Percentiles rank a stretch among this genome's conserved stretches.
phyloP scores from a whole-genome alignment of 768 basidiomycete genomes.

The Hericium rajendrae region DNA sequence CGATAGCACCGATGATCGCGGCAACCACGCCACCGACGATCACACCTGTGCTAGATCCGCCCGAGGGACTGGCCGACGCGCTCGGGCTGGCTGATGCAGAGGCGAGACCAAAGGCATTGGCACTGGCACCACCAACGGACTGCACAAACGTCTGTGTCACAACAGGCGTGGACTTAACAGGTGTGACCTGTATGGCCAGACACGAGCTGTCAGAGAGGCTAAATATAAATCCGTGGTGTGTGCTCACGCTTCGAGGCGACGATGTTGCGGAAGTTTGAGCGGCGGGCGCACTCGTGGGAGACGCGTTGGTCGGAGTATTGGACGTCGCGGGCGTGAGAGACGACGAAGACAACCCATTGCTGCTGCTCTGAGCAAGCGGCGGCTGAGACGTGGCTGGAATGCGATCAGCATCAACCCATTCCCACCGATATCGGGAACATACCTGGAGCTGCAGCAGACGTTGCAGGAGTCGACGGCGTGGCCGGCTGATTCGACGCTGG shows the following conservation, averaged over 20 bases:
- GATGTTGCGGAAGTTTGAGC: neutral
- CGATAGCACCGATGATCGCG: constrained; percentile 23
- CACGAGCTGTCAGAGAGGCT: neutral
- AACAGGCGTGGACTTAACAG: neutral
- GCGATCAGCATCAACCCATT: neutral
- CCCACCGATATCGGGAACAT: neutral
- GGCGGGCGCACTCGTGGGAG: neutral
- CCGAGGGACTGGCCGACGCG: neutral
- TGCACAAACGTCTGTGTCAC: constrained; percentile 2
- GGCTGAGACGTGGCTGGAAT: neutral
- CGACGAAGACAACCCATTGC: neutral
- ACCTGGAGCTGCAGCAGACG: neutral
- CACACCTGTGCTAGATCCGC: constrained; percentile 16
- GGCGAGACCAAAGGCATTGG: neutral
- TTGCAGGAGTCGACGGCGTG: neutral
- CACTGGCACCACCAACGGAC: neutral
- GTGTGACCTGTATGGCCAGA: neutral
- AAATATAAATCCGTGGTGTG: neutral
- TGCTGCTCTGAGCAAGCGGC: neutral
- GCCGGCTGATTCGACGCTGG: neutral
- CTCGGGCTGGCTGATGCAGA: constrained; percentile 3
- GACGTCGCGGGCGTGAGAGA: neutral
- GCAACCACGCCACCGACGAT: constrained; percentile 28
- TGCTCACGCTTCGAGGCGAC: neutral
- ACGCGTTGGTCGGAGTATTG: neutral